Percentiles rank a stretch among this genome's conserved stretches.
Conservation (phyloP, 768 basidiomycete genomes). For the Tylopilus felleus region DNA sequence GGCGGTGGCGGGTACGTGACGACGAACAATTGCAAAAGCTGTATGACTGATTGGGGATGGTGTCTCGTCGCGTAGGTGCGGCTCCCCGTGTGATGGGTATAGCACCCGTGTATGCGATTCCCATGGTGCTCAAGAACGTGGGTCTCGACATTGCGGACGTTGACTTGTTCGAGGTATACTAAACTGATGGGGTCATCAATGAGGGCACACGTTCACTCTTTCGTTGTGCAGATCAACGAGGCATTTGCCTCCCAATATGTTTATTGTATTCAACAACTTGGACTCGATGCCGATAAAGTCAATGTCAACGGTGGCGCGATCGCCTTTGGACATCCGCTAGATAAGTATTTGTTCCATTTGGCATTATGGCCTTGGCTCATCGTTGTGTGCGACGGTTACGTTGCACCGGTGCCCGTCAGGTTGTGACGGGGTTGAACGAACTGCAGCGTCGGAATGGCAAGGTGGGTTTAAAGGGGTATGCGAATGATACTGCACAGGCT, state of each 20-base stretch:
- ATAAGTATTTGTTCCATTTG: slow-evolving; percentile 42
- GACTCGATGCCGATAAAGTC: slow-evolving; percentile 61
- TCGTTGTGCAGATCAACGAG: slow-evolving; percentile 69
- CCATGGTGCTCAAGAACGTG: slow-evolving; percentile 61
- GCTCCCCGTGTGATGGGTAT: slow-evolving; percentile 87
- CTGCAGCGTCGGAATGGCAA: slow-evolving; percentile 66
- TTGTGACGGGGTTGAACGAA: slow-evolving; percentile 80
- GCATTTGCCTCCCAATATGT: slow-evolving; percentile 85
- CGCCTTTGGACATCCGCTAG: slow-evolving; percentile 80
- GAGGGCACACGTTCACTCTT: background rate
- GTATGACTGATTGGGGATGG: background rate
- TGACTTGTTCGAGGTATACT: slow-evolving; percentile 70
- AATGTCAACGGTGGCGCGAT: slow-evolving; percentile 93
- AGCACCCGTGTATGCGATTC: slow-evolving; percentile 83
- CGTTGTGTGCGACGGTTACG: slow-evolving; percentile 39
- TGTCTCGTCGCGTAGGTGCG: slow-evolving; percentile 40
- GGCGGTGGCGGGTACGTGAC: slow-evolving; percentile 52
- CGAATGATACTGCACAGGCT: background rate
- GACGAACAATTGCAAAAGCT: background rate
- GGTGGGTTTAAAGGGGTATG: slow-evolving; percentile 34
- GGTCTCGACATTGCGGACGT: slow-evolving; percentile 69
- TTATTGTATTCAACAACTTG: slow-evolving; percentile 66
- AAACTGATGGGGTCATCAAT: background rate
- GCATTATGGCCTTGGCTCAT: slow-evolving; percentile 5
- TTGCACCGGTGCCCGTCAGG: slow-evolving; percentile 80